Evolutionary conservation across 139 green algal genomes (phyloP), one percentile per base, ranked within the genome.

Genomic region (Volvox africanus): DNA sequence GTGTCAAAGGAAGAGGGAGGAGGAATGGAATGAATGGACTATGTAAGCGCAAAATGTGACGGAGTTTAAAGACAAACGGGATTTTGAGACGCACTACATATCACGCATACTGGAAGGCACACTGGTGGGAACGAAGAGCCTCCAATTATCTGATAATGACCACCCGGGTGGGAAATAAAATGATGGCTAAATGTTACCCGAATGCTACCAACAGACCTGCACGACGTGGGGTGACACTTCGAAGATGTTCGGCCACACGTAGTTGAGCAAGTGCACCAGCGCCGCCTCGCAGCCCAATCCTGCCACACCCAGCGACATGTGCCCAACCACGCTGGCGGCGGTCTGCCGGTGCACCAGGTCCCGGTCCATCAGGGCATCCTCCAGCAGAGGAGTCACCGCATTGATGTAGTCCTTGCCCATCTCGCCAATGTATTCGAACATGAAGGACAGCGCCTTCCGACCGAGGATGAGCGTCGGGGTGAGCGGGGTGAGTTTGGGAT

Each of bases 371-470:
- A 99, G 95, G 0, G 98, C 98, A 86, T 99, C 98, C 94, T 99
- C 96, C 87, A 99, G 95, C 89, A 99, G 93, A 6, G 98, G 98
- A 3, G 96, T 95, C 61, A 99, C 98, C 13, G 98, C 97, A 92
- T 99, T 99, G 93, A 99, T 98, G 97, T 99, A 99, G 95, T 99
- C 98, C 95, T 98, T 98, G 89, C 98, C 98, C 97, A 99, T 99
- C 95, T 99, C 98, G n/a, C 98, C 98, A 61, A 99, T 99, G 96
- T 99, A 99, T 95, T 99, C 98, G 91, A 99, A 99, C 94, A 99
- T 96, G 94, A 99, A 99, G 76, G 94, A 97, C 84, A 99, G 97
- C n/a, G 97, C 97, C 95, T 99, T 99, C 44, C 44, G 44, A 55
- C 44, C 44, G 9, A 36, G 83, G 83, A 36, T 11, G 18, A 30